Evolutionary conservation across 495 filamentous ascomycete genomes (phyloP).

Genomic region (Penicillium verhagenii): DNA sequence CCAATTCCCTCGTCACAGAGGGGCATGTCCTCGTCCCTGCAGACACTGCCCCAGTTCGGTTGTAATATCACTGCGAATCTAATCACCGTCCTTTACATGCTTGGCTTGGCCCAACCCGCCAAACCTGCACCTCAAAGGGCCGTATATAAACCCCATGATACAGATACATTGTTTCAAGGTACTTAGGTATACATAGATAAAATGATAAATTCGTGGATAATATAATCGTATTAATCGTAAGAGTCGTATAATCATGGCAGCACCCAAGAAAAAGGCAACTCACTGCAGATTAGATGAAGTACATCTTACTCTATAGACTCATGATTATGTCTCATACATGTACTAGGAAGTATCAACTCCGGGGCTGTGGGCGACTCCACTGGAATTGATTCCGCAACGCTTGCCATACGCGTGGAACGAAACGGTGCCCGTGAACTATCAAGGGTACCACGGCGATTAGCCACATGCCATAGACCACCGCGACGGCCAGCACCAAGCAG

Average conservation of each 20-base stretch:
- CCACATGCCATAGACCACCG: constrained; percentile 34
- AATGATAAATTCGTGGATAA: not conserved
- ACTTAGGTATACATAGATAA: too few species aligned
- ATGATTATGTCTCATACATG: too few species aligned
- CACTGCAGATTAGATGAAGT: too few species aligned
- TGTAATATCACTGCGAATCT: too few species aligned
- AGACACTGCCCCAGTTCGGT: constrained; percentile 35
- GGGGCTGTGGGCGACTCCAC: constrained; percentile 9
- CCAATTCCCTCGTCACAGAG: constrained; percentile 35
- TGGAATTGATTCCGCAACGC: constrained; percentile 18
- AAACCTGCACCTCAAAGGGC: too few species aligned
- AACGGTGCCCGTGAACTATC: constrained; percentile 33
- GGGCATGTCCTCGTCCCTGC: constrained; percentile 30
- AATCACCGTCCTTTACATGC: too few species aligned
- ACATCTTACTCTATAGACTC: too few species aligned
- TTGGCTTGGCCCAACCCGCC: too few species aligned
- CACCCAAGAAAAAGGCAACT: too few species aligned
- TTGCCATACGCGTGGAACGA: constrained; percentile 27
- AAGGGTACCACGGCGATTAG: constrained; percentile 36
- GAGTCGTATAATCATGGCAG: not conserved
- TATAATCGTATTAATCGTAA: not conserved
- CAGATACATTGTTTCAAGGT: too few species aligned
- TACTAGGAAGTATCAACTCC: constrained; percentile 8
- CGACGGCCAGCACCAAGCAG: constrained; percentile 26
- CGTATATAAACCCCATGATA: too few species aligned